These are phyloP conservation scores for Epichloe typhina DNA, from an alignment of 2,329 filamentous ascomycete species.

Conservation along the genomic window DNA sequence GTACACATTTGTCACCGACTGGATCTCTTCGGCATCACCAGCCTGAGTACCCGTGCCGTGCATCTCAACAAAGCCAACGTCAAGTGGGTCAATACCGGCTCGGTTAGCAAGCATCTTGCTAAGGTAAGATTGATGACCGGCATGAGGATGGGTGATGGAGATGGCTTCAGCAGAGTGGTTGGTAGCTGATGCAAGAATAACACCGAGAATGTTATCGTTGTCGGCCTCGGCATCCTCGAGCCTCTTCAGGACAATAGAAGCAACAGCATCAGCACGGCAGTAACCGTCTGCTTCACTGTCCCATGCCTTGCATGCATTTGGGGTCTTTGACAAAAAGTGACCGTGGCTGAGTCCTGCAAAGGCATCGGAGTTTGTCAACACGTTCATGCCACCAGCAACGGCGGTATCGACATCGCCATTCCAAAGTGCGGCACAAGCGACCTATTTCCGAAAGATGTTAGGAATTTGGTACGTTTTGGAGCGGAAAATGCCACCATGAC, in stretches of 20 bases:
- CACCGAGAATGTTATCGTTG: slow-evolving; percentile 63
- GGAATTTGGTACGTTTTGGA: too few relatives aligned
- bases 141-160: slow-evolving; percentile 75
- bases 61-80: slow-evolving; percentile 78
- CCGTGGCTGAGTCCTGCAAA: slow-evolving; percentile 1
- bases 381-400: slow-evolving; percentile 2
- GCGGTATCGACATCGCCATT: slow-evolving; percentile 4
- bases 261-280: slow-evolving; percentile 66
- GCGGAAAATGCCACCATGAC: too few relatives aligned
- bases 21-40: slow-evolving; percentile 75
- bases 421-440: slow-evolving; percentile 4
- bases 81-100: slow-evolving; percentile 60
- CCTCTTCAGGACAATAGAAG: slow-evolving; percentile 63
- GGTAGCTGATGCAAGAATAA: slow-evolving; percentile 61
- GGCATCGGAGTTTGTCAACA: slow-evolving; percentile 7
- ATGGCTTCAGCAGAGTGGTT: slow-evolving; percentile 74
- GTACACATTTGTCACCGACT: slow-evolving; percentile 52
- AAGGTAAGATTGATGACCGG: slow-evolving; percentile 59
- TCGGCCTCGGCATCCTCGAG: slow-evolving; percentile 66
- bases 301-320: too few relatives aligned
- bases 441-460: slow-evolving; percentile 11
- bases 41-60: slow-evolving; percentile 86
- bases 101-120: slow-evolving; percentile 48
- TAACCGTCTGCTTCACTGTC: slow-evolving; percentile 53
- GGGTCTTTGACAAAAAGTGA: slow-evolving; percentile 3